Conservation (phyloP, 495 filamentous ascomycete genomes). For the Physcia stellaris region DNA sequence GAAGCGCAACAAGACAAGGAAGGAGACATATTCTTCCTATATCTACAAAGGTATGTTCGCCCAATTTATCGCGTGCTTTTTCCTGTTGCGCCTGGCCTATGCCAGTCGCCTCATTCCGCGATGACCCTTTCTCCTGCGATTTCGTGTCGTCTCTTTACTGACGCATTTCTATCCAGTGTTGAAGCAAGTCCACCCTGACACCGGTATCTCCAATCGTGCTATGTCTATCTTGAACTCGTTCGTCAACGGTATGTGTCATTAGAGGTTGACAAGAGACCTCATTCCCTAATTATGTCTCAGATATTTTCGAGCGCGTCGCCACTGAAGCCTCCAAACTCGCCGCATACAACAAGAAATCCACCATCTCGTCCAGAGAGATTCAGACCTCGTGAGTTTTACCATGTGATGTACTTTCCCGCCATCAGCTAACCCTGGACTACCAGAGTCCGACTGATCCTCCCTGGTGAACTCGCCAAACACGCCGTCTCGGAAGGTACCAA, state of each 20-base stretch:
- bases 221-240: conserved; percentile 99
- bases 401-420: no score
- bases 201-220: conserved; percentile 98
- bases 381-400: conserved; percentile 82
- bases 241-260: conserved; percentile 71
- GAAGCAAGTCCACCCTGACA: conserved; percentile 99
- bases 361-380: conserved; percentile 98
- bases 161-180: conserved; percentile 55
- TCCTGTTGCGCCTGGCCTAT: neutral
- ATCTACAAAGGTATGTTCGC: conserved; percentile 91
- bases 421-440: conserved; percentile 11
- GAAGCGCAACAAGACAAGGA: conserved; percentile 99
- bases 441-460: conserved; percentile 87
- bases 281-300: conserved; percentile 33
- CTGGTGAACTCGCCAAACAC: conserved; percentile 97
- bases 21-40: conserved; percentile 99
- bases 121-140: neutral
- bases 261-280: conserved; percentile 2
- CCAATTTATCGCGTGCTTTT: conserved; percentile 1
- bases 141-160: conserved; percentile 11
- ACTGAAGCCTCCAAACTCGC: conserved; percentile 98
- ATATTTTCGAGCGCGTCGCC: conserved; percentile 98
- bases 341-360: conserved; percentile 99
- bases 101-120: neutral
- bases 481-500: conserved; percentile 99